Base-by-base conservation (phyloP, 2,329 filamentous ascomycete genomes). In the Beauveria bassiana region DNA sequence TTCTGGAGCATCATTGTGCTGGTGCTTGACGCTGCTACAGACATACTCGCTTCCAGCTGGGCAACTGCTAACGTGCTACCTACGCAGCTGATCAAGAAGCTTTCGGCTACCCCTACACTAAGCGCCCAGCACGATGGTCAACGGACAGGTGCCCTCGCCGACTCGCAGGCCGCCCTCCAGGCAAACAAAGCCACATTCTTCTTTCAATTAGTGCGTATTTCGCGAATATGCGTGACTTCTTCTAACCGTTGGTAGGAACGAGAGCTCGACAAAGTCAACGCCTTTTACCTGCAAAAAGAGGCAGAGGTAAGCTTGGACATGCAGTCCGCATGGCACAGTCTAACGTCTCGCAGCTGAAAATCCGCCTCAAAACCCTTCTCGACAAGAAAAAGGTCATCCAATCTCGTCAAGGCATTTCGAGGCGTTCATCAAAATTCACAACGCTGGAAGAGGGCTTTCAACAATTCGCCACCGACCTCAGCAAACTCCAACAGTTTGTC, bases 161-260 rank as follows among this genome's bases (percentile, higher is more conserved):
- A 97, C 73, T 87, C 92, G n/a, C 93, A 96, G 77, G 86, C 88
- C 55, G 89, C 92, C 51, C 81, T 98, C 55, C 93, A 97, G 75
- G 95, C 93, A 62, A 99, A 99, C 78, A 97, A 96, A 77, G 93
- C 93, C 61, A 96, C 93, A 12, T 99, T 99, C 78, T 99, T 99
- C 82, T 98, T 98, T 74, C 90, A 95, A 75, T 81, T 99, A 75
- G 92, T 96, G 84, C 73, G 86, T 67, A 60, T 54, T 55, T 60
- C 54, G 60, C 51, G 54, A 60, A 24, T 63, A 58, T 22, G 62
- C 59, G 65, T 57, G 24, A 65, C 43, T 65, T 75, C 64, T 77
- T 83, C 64, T 84, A 69, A 61, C 45, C 28, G 40, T 2, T 5
- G 45, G 64, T 73, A 96, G 92, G 95, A 99, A 82, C 88, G 95